Percentiles rank a stretch among this genome's conserved stretches.
Conservation (phyloP, 108 stramenopile genomes). For the Cyclotella baltica region DNA sequence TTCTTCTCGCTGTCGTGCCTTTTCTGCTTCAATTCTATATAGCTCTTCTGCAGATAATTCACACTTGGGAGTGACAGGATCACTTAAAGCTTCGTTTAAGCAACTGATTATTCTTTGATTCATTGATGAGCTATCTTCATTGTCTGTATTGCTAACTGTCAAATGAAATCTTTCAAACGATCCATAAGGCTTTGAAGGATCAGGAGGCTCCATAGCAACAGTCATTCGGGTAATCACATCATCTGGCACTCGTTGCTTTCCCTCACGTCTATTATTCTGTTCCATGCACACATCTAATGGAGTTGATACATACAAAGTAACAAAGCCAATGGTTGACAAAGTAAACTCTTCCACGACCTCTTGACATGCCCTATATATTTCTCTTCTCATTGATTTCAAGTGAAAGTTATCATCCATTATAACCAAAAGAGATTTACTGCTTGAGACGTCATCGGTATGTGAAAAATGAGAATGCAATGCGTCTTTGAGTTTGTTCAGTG, state of each 20-base stretch:
- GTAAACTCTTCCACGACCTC: conserved; percentile 33
- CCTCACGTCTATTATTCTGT: conserved; percentile 60
- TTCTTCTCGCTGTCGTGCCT: conserved; percentile 28
- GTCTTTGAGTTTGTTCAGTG: conserved; percentile 55
- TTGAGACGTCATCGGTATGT: conserved; percentile 2
- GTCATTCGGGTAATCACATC: conserved; percentile 66
- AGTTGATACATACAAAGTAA: conserved; percentile 59
- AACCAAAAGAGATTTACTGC: conserved; percentile 39
- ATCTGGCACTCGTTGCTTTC: conserved; percentile 53
- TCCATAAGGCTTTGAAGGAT: conserved; percentile 43
- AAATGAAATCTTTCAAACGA: conserved; percentile 50
- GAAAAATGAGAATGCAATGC: conserved; percentile 41
- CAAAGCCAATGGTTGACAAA: conserved; percentile 57
- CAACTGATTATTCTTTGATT: conserved; percentile 16
- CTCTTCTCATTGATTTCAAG: conserved; percentile 80
- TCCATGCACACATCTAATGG: conserved; percentile 63
- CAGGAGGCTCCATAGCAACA: conserved; percentile 64
- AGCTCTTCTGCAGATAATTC: conserved; percentile 51
- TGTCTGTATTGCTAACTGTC: conserved; percentile 23
- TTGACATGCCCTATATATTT: conserved; percentile 65
- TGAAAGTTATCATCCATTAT: conserved; percentile 88
- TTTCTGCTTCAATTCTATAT: conserved; percentile 24
- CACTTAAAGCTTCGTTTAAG: conserved; percentile 33
- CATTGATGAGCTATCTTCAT: background rate
- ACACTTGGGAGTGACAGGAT: conserved; percentile 37